Conservation (phyloP, 2,329 filamentous ascomycete species). For the Cryphonectria parasitica region DNA sequence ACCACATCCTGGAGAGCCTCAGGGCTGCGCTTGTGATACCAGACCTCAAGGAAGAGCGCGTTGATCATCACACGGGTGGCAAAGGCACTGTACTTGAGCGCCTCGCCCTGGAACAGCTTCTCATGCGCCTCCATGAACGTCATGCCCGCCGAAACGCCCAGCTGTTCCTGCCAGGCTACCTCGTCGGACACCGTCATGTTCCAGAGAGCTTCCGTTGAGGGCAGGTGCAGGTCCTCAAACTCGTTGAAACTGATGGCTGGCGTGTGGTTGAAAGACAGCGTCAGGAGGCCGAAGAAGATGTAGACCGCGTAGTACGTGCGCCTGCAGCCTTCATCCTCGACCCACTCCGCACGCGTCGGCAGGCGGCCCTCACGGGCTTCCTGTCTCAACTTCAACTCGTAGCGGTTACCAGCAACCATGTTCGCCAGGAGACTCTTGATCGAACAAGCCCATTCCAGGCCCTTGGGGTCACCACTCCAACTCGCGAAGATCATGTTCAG, state of each 20-base stretch:
- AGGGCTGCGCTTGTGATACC: slow-evolving; percentile 99
- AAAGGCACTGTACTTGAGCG: slow-evolving; percentile 91
- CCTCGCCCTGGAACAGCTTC: slow-evolving; percentile 92
- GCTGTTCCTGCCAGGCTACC: slow-evolving; percentile 78
- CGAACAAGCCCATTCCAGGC: slow-evolving; percentile 96
- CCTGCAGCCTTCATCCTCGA: slow-evolving; percentile 94
- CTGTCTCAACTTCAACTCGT: slow-evolving; percentile 90
- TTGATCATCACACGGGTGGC: slow-evolving; percentile 99
- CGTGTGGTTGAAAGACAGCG: slow-evolving; percentile 96
- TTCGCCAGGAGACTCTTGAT: slow-evolving; percentile 98
- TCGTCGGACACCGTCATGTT: slow-evolving; percentile 82
- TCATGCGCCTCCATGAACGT: slow-evolving; percentile 95
- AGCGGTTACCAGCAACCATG: slow-evolving; percentile 97
- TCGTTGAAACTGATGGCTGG: slow-evolving; percentile 98
- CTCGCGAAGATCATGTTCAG: slow-evolving; percentile 99
- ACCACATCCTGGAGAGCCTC: slow-evolving; percentile 96
- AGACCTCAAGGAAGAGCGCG: slow-evolving; percentile 95
- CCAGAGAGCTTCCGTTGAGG: slow-evolving; percentile 93
- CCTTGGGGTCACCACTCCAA: slow-evolving; percentile 98
- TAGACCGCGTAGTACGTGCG: slow-evolving; percentile 98
- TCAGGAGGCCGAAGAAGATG: slow-evolving; percentile 96
- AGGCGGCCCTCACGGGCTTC: slow-evolving; percentile 79
- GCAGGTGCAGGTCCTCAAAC: slow-evolving; percentile 89
- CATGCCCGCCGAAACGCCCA: slow-evolving; percentile 71
- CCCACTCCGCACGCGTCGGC: slow-evolving; percentile 87